Evolutionary conservation across 202 grass and related monocot species (phyloP).

Genomic region (Schoenoplectus tabernaemontani): DNA sequence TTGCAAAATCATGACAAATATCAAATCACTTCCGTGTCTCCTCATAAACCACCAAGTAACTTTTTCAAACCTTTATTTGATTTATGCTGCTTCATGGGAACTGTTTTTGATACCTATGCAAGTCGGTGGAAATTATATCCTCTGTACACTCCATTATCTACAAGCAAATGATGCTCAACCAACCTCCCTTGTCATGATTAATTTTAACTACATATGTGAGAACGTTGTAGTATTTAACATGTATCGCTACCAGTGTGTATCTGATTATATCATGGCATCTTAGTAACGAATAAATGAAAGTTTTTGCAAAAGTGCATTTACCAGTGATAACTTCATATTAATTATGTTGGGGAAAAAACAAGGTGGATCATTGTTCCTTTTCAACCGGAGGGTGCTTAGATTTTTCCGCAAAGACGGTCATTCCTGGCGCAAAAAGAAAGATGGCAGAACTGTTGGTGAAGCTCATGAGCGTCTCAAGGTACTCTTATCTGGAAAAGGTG

Average conservation of each 20-base stretch:
- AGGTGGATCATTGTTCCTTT: conserved; percentile 97
- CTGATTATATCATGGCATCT: neutral
- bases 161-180: neutral
- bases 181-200: neutral
- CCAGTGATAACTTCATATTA: neutral
- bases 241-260: neutral
- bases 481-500: conserved; percentile 16
- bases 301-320: neutral
- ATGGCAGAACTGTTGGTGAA: conserved; percentile 83
- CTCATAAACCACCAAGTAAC: conserved; percentile 70
- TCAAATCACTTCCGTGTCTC: conserved; percentile 46
- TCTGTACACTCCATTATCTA: neutral
- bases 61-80: neutral
- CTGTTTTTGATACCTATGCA: neutral
- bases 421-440: conserved; percentile 86
- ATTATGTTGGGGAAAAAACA: conserved; percentile 12
- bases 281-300: neutral
- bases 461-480: conserved; percentile 95
- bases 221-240: neutral
- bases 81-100: neutral
- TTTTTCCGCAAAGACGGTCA: conserved; percentile 93
- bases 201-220: neutral
- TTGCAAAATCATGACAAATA: conserved; percentile 75
- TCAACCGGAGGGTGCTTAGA: conserved; percentile 84
- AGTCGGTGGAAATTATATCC: neutral